These are phyloP conservation scores for Aegilops umbellulata DNA, from an alignment of 176 grass and related monocot species.

Conservation along the genomic window DNA sequence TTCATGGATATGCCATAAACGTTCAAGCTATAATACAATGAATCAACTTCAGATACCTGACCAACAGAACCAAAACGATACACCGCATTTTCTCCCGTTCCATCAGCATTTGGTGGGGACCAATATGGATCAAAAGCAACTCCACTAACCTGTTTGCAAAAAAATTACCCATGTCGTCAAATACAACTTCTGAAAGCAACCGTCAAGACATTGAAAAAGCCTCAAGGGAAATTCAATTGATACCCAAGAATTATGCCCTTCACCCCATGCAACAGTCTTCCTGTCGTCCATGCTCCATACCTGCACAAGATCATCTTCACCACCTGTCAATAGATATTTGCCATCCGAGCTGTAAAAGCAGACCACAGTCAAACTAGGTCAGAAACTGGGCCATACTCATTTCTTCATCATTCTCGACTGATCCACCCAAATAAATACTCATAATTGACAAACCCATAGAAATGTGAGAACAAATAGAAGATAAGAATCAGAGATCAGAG, in stretches of 20 bases:
- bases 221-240: slow-evolving; percentile 19
- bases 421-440: neutral
- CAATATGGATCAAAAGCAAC: slow-evolving; percentile 98
- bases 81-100: slow-evolving; percentile 64
- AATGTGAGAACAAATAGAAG: neutral
- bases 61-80: slow-evolving; percentile 99
- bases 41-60: slow-evolving; percentile 57
- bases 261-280: slow-evolving; percentile 94
- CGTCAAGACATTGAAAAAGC: neutral
- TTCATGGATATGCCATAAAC: neutral
- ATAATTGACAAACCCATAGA: slow-evolving; percentile 11
- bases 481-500: neutral
- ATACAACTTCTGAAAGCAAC: slow-evolving; percentile 10
- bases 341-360: slow-evolving; percentile 65
- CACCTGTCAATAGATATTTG: slow-evolving; percentile 92
- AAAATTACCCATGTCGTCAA: slow-evolving; percentile 10
- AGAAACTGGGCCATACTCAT: slow-evolving; percentile 16
- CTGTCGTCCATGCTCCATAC: slow-evolving; percentile 91
- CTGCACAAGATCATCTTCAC: slow-evolving; percentile 98
- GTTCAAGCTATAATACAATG: slow-evolving; percentile 8
- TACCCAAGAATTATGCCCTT: slow-evolving; percentile 99
- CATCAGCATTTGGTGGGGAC: slow-evolving; percentile 86
- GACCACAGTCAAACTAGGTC: slow-evolving; percentile 16
- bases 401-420: neutral
- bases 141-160: slow-evolving; percentile 72